Conservation (phyloP, 495 filamentous ascomycete genomes). For the Penicillium robsamsonii region DNA sequence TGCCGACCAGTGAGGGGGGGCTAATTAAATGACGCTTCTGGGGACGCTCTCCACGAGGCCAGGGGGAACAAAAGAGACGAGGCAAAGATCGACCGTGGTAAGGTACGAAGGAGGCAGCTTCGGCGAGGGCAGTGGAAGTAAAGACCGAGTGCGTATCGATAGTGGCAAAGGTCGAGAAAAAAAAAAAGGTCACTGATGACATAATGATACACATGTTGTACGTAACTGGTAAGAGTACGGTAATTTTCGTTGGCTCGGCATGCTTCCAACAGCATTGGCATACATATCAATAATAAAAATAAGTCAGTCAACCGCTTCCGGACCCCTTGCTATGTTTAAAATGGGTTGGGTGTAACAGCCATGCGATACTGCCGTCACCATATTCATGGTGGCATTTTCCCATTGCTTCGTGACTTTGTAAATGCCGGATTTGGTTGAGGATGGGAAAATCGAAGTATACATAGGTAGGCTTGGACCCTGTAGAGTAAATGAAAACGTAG, state of each 20-base stretch:
- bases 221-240: not conserved
- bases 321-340: slow-evolving; percentile 21
- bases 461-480: not conserved
- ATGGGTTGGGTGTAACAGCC: slow-evolving; percentile 3
- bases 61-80: slow-evolving; percentile 7
- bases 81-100: slow-evolving; percentile 21
- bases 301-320: slow-evolving; percentile 19
- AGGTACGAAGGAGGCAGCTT: slow-evolving; percentile 28
- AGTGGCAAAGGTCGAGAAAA: not conserved
- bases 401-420: not conserved
- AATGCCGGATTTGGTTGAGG: slow-evolving; percentile 4
- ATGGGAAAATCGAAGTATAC: not conserved
- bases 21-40: slow-evolving; percentile 34
- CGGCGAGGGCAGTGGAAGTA: slow-evolving; percentile 21
- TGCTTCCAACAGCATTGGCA: slow-evolving; percentile 17
- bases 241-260: not conserved
- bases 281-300: slow-evolving; percentile 13
- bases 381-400: slow-evolving; percentile 3
- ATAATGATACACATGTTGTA: slow-evolving; percentile 14
- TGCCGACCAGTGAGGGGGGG: slow-evolving; percentile 16
- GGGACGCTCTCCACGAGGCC: slow-evolving; percentile 24
- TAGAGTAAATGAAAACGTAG: not conserved
- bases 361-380: slow-evolving; percentile 6
- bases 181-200: slow-evolving; percentile 15
- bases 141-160: slow-evolving; percentile 15